Base-by-base conservation (phyloP, 805 yeast genomes). In the Cephaloascus fragrans region DNA sequence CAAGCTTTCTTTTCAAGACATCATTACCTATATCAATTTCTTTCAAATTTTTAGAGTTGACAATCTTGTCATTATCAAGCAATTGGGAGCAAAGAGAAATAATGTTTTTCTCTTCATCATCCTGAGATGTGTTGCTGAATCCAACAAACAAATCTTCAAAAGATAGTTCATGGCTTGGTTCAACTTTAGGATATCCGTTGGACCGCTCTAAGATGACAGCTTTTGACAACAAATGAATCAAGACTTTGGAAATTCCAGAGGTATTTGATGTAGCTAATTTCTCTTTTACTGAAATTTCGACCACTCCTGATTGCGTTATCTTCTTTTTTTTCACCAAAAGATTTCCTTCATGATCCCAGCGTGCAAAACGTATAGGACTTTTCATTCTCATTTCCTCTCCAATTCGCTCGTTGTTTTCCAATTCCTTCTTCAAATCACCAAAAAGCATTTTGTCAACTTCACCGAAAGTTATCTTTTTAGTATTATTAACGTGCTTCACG, bases 81-180 rank as follows among this genome's bases (percentile, higher is more conserved):
- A 88, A 60, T 17, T 77, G 68, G 1, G 84, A 72, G 1, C 82
- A 73, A 34, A 83, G 59, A n/a, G 65, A 62, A 75, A 87, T 73
- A 10, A 69, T 46, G 3, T 53, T 49, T 20, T 46, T 45, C 33
- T 58, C 66, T 9, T 57, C 57, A 3, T 49, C 45, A 3, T 41
- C 39, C 3, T 29, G 35, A 23, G 42, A 29, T 5, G 41, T 45
- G 5, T 39, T 12, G 3, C 38, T 38, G 16, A 46, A 38, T 15
- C 33, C 33, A n/a, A 31, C 33, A 31, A 31, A 16, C 8, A 61
- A 39, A 14, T 49, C 52, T 8, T 45, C 32, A 39, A 62, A 62
- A 2, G 42, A 34, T 4, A 55, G 28, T 4, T 42, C 19, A 2
- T 18, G 18, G 10, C 35, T 35, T 1, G 41, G 40, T 3, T 37